Evolutionary conservation across 2,329 filamentous ascomycete species (phyloP), one percentile per base, ranked within the genome.

Genomic region (Exophiala spinifera): DNA sequence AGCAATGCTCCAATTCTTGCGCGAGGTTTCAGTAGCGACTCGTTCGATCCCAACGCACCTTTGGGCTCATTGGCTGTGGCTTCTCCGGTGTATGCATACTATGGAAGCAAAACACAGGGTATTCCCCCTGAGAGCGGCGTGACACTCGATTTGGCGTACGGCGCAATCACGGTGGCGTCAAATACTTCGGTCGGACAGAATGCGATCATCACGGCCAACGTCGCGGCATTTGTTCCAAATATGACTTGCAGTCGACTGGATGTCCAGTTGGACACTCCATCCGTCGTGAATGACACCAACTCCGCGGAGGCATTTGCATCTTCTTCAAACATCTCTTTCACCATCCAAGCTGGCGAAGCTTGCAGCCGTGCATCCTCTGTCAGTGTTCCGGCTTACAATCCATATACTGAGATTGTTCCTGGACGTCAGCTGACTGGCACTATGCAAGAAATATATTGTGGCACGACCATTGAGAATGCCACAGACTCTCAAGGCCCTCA

Each of bases 1-100:
- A 44, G 49, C 17, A 43, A 34, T 42, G 37, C 42, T 34, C 48
- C 56, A 3, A 34, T 60, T n/a, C 42, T 53, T 13, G 50, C 54
- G 3, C 46, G 40, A 33, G 47, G 46, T 1, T 63, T 63, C 48
- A 55, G 37, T 25, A 23, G 54, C n/a, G 51, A 42, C 25, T 46
- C 51, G 7, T 53, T 54, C 25, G 44, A 53, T 42, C 51, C 55
- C 6, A 47, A 19, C 14, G 33, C 46, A 8, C 46, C 51, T 20
- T 43, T 63, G 11, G 37, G 49, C 43, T 40, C 59, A 10, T 58
- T 56, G 33, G 55, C 49, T 13, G 50, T 59, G n/a, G 44, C 53
- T 42, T 49, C 48, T 15, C 61, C 61, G 3, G 61, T 63, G 20
- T 62, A 61, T 46, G 51, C 58, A 21, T 63, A 61, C 47, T 57